Base-by-base conservation (phyloP, 1,284 basidiomycete species). In the Malassezia equina region DNA sequence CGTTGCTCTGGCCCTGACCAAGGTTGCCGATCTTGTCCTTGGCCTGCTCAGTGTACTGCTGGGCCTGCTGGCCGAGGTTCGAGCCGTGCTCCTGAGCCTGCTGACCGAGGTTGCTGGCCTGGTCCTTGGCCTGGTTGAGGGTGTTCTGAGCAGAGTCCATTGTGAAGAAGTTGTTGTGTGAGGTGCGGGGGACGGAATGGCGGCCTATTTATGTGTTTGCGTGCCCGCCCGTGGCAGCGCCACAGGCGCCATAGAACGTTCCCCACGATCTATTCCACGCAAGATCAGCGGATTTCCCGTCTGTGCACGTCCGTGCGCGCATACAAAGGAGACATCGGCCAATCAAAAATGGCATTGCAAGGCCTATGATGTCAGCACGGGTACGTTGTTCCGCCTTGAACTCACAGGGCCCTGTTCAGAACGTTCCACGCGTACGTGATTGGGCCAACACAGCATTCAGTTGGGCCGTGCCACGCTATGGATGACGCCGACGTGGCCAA, bases 21-120 rank as follows among this genome's bases (percentile, higher is more conserved):
- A 36, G 27, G 32, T 50, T 32, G 47, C 17, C 36, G 13, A 43
- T 7, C 24, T 39, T 17, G 33, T 56, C 41, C 54, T 56, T 56
- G 43, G 41, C 54, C 29, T 44, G 29, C 24, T 51, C 28, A 19
- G 19, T 9, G 54, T 42, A 43, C 11, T 51, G 25, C 32, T 44
- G 25, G 44, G 36, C 41, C 41, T 50, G 34, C 28, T 51, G 15
- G 28, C 25, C 15, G 32, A 21, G 23, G 24, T 45, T 24, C 33
- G 27, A 15, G 50, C 29, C 50, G 31, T 33, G 23, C 42, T 52
- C 21, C 42, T 44, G 32, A 21, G 42, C 50, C 36, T 52, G 29
- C 36, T 52, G 50, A 24, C 41, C 41, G 41, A 23, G 19, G 39
- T 47, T 34, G 44, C 25, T 21, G 15, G 27, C 12, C 25, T 19